Conservation (phyloP, 108 stramenopile species). For the Nannochloropsis gaditana region DNA sequence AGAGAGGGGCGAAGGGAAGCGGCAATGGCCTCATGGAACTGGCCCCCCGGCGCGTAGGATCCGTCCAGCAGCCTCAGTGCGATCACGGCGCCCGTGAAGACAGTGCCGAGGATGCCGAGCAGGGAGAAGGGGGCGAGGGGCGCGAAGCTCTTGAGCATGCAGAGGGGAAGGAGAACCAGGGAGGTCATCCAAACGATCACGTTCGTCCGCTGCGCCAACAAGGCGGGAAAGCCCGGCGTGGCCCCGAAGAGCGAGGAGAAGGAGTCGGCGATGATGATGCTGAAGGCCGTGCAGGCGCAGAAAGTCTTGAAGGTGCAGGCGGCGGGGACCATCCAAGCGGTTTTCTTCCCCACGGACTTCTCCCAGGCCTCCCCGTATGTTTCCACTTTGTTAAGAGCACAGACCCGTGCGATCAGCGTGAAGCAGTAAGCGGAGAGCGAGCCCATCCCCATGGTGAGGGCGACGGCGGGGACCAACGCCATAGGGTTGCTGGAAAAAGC, state of each 20-base stretch:
- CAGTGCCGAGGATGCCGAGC: constrained; percentile 43
- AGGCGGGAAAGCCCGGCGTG: constrained; percentile 44
- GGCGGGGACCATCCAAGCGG: constrained; percentile 70
- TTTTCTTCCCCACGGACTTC: constrained; percentile 62
- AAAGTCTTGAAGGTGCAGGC: constrained; percentile 75
- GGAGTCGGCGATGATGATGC: constrained; percentile 87
- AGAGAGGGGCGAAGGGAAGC: constrained; percentile 22
- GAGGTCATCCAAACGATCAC: not conserved
- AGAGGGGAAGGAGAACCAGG: constrained; percentile 78
- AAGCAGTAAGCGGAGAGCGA: constrained; percentile 13
- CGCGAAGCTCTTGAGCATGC: constrained; percentile 75
- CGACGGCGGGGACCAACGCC: not conserved
- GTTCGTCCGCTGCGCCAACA: constrained; percentile 24
- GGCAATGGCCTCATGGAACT: constrained; percentile 67
- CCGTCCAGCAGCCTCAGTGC: constrained; percentile 51
- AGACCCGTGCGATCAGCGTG: not conserved
- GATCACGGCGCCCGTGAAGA: constrained; percentile 45
- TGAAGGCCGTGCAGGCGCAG: constrained; percentile 75
- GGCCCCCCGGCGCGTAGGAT: constrained; percentile 63
- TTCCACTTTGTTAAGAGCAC: not conserved
- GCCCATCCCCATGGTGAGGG: not conserved
- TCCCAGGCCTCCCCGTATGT: constrained; percentile 72
- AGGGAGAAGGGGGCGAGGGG: constrained; percentile 78
- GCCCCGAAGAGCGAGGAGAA: constrained; percentile 53
- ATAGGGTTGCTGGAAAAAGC: not conserved